These are phyloP conservation scores for Epichloe bromicola DNA, from an alignment of 2,329 filamentous ascomycete species.

Conservation along the genomic window DNA sequence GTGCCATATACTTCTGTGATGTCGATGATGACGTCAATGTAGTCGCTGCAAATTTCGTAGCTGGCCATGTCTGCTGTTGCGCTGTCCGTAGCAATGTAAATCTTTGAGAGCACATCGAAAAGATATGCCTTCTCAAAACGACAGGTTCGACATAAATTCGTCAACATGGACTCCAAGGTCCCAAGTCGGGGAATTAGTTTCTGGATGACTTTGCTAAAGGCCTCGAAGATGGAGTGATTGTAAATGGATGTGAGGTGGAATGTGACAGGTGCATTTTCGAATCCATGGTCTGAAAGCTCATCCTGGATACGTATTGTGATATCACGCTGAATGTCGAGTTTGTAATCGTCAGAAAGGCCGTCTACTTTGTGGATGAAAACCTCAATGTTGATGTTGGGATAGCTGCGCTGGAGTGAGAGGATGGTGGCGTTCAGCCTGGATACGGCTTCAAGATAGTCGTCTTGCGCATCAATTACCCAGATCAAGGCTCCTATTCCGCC, in stretches of 20 bases:
- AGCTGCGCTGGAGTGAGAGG: constrained; percentile 73
- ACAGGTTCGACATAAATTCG: constrained; percentile 84
- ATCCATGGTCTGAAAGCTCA: constrained; percentile 82
- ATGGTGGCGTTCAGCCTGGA: constrained; percentile 79
- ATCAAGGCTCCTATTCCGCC: constrained; percentile 88
- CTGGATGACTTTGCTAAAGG: constrained; percentile 96
- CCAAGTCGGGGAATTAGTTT: constrained; percentile 90
- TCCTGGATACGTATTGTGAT: constrained; percentile 95
- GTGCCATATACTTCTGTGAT: constrained; percentile 87
- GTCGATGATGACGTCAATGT: constrained; percentile 96
- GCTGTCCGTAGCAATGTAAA: constrained; percentile 94
- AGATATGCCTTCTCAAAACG: constrained; percentile 97
- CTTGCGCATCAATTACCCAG: constrained; percentile 97
- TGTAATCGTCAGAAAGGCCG: constrained; percentile 92
- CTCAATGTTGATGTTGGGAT: constrained; percentile 90
- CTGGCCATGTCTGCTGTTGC: constrained; percentile 87
- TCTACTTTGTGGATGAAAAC: constrained; percentile 99
- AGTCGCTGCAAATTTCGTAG: constrained; percentile 97
- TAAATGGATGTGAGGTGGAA: constrained; percentile 98
- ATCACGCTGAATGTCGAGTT: constrained; percentile 89
- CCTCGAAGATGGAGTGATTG: constrained; percentile 96
- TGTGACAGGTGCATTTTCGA: constrained; percentile 85
- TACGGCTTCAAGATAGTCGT: constrained; percentile 91
- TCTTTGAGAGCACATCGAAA: constrained; percentile 95
- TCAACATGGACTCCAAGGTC: constrained; percentile 85